Percentiles rank a stretch among this genome's conserved stretches.
phyloP scores from a whole-genome alignment of 257 asterid genomes.

The Prunella vulgaris region DNA sequence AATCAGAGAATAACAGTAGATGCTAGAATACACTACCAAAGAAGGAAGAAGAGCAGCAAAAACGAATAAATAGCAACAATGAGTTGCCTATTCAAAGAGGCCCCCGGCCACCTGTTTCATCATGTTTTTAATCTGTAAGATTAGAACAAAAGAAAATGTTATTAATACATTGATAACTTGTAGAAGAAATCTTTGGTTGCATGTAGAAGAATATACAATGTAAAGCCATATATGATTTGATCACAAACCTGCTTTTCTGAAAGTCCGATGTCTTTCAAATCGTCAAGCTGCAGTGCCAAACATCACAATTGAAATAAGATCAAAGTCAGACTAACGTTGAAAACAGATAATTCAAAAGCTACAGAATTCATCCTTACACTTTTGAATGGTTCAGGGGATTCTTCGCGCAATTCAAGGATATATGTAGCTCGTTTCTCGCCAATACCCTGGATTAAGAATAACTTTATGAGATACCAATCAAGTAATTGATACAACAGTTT shows the following conservation, averaged over 20 bases:
- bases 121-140: conserved; percentile 61
- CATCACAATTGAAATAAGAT: background rate
- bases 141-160: background rate
- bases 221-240: background rate
- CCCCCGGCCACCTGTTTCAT: conserved; percentile 62
- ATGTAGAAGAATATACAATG: background rate
- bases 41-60: background rate
- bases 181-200: background rate
- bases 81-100: conserved; percentile 45
- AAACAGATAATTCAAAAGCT: background rate
- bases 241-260: conserved; percentile 68
- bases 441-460: conserved; percentile 50
- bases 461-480: background rate
- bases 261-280: conserved; percentile 71
- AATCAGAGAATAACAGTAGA: background rate
- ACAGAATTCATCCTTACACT: conserved; percentile 34
- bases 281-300: conserved; percentile 59
- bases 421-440: conserved; percentile 80
- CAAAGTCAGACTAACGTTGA: background rate
- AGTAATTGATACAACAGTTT: background rate
- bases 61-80: conserved; percentile 14
- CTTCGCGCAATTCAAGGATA: conserved; percentile 71
- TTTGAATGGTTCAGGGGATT: conserved; percentile 77
- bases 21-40: background rate
- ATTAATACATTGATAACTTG: background rate